These are phyloP conservation scores for Aphanomyces invadans DNA, from an alignment of 352 stramenopile species.

Conservation along the genomic window DNA sequence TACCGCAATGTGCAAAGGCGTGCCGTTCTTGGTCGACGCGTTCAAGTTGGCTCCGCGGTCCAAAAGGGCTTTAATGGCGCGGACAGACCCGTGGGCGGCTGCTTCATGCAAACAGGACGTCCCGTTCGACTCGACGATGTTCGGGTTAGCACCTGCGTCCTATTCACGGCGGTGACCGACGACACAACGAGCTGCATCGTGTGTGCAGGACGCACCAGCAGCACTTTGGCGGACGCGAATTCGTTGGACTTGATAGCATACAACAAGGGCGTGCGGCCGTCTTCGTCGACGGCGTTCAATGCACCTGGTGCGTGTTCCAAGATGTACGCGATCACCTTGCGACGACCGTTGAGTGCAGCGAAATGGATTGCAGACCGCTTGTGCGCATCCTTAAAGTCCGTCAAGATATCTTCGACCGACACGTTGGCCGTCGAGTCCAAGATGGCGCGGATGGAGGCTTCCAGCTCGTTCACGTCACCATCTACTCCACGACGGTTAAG, in stretches of 20 bases:
- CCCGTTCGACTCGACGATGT: constrained; percentile 47
- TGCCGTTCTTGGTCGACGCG: constrained; percentile 59
- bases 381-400: constrained; percentile 73
- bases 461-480: constrained; percentile 56
- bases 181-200: too few species aligned
- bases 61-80: constrained; percentile 44
- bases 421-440: constrained; percentile 36
- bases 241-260: constrained; percentile 73
- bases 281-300: constrained; percentile 58
- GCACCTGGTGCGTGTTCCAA: constrained; percentile 42
- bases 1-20: constrained; percentile 57
- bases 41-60: constrained; percentile 52
- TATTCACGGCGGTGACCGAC: too few species aligned
- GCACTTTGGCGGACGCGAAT: constrained; percentile 52
- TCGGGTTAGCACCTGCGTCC: constrained; percentile 45
- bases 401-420: constrained; percentile 35
- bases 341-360: constrained; percentile 59
- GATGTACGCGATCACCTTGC: constrained; percentile 69
- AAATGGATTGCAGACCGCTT: constrained; percentile 77
- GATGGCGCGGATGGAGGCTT: constrained; percentile 55
- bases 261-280: constrained; percentile 58
- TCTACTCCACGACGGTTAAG: constrained; percentile 31
- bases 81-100: constrained; percentile 55
- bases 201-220: too few species aligned
- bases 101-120: constrained; percentile 62